Evolutionary conservation across 495 filamentous ascomycete species (phyloP).

Genomic region (Rostrohypoxylon terebratum): DNA sequence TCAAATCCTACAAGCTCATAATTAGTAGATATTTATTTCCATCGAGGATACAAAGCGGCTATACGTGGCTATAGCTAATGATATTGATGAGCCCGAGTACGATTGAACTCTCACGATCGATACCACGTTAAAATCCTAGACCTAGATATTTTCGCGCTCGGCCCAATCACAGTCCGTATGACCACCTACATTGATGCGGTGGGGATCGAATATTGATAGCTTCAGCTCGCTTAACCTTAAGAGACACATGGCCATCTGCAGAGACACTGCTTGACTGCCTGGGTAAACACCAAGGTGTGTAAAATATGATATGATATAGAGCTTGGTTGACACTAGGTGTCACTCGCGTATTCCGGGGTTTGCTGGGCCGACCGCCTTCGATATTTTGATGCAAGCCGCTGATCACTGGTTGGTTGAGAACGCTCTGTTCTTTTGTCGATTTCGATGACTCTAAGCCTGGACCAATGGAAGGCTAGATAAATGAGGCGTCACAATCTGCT

Average conservation of each 20-base stretch:
- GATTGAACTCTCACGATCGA: background rate
- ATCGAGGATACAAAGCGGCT: background rate
- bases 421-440: slow-evolving; percentile 2
- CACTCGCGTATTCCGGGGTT: background rate
- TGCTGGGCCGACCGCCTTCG: background rate
- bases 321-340: background rate
- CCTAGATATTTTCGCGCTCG: background rate
- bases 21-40: background rate
- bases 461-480: background rate
- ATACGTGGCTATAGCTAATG: background rate
- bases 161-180: background rate
- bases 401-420: background rate
- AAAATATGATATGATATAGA: background rate
- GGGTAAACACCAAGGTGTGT: background rate
- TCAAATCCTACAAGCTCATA: background rate
- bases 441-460: background rate
- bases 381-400: background rate
- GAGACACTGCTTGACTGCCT: background rate
- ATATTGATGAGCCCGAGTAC: background rate
- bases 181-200: background rate
- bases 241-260: background rate
- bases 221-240: background rate
- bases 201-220: background rate
- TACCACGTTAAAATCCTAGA: background rate
- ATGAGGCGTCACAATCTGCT: slow-evolving; percentile 10